Conservation (phyloP, 495 filamentous ascomycete species). For the Lophiostoma macrostomum region DNA sequence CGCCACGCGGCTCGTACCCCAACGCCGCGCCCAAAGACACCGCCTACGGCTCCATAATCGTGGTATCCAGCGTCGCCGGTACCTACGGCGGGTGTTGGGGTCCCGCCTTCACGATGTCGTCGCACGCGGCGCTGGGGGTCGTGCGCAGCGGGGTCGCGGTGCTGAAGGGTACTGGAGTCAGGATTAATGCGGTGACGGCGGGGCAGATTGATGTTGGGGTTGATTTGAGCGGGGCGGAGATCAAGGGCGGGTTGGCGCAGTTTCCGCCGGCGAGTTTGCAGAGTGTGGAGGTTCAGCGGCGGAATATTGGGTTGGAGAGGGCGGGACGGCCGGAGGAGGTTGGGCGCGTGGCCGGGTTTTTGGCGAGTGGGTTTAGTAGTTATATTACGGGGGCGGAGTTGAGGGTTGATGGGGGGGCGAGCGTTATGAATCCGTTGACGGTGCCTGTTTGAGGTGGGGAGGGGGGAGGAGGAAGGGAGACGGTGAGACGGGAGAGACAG, state of each 20-base stretch:
- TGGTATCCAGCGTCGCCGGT: conserved; percentile 53
- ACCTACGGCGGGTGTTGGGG: conserved; percentile 60
- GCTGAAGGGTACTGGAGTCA: conserved; percentile 55
- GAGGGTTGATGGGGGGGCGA: conserved; percentile 55
- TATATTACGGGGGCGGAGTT: conserved; percentile 57
- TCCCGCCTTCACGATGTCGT: conserved; percentile 55
- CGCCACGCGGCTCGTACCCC: conserved; percentile 51
- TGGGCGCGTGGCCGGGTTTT: conserved; percentile 55
- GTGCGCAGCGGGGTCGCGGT: conserved; percentile 56
- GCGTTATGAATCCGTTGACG: conserved; percentile 40
- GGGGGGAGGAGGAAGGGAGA: background rate
- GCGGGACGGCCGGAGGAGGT: conserved; percentile 54
- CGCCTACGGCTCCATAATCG: conserved; percentile 58
- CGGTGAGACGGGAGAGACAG: background rate
- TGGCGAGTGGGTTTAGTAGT: conserved; percentile 56
- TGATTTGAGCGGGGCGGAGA: conserved; percentile 50
- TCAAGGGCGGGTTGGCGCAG: conserved; percentile 49
- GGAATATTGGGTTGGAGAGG: conserved; percentile 48
- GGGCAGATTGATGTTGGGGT: conserved; percentile 60
- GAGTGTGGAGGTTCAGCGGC: conserved; percentile 45
- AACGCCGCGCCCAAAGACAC: conserved; percentile 58
- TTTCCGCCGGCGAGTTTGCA: conserved; percentile 56
- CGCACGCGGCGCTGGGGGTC: conserved; percentile 58
- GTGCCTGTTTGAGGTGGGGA: conserved; percentile 32
- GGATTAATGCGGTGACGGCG: conserved; percentile 58